Base-by-base conservation (phyloP, 495 filamentous ascomycete species). In the Penicillium verhagenii region DNA sequence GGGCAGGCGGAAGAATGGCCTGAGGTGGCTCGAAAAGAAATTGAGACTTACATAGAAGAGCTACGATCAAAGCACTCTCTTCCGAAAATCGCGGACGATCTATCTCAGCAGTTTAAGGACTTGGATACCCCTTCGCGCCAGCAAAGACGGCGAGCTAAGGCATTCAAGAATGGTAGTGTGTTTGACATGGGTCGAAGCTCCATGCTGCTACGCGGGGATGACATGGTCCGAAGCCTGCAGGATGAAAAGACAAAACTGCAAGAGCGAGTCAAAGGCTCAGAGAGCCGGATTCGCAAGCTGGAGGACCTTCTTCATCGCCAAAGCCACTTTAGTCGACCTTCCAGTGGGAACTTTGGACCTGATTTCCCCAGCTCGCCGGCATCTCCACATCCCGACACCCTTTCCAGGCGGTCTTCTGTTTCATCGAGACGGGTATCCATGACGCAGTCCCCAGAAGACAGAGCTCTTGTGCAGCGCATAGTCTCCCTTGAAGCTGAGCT, bases 141-240 rank as follows among this genome's bases (percentile, higher is more conserved):
- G 64, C 82, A 85, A 61, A 80, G 83, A 42, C 90, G 88, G 66
- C 81, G 89, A 46, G 84, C 90, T 35, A 95, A 92, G 62, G 91
- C 90, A 0, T 97, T 99, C 79, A 97, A 96, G 63, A 90, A 92
- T 60, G 95, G 94, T 37, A 97, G 92, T 61, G 80, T 99, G 11
- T 92, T 97, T 60, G 94, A 97, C 61, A 38, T 76, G 52, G 89
- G 91, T 29, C 84, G 84, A 54, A 92, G 87, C 52, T 92, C 92
- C 9, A 77, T 97, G 20, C 69, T 96, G 29, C 78, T 93, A 7
- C 82, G 88, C 31, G 89, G 86, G 18, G 91, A 96, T 59, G 91
- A 93, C 57, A 90, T 96, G 50, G 76, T 90, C 23, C 74, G 78
- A 33, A 82, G 78, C 21, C 61, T 97, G 14, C 84, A 86, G 57